Conservation (phyloP, 371 early-diverging fungal species). For the Mucor circinelloides region DNA sequence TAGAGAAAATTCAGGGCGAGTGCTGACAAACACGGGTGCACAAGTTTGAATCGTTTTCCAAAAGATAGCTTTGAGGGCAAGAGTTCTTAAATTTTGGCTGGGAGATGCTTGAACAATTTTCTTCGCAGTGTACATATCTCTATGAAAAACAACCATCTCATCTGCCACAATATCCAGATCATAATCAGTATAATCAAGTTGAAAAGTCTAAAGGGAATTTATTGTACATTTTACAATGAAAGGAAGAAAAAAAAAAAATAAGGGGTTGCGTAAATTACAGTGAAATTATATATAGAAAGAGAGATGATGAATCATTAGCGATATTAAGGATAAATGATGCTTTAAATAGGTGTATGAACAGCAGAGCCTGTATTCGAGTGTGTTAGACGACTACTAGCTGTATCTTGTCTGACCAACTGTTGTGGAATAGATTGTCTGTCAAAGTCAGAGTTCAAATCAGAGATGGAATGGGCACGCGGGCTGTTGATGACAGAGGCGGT, state of each 20-base stretch:
- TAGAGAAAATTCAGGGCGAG: too few species aligned
- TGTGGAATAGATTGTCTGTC: constrained; percentile 1
- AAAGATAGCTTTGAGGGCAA: too few species aligned
- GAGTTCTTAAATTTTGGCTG: too few species aligned
- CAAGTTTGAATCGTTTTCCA: too few species aligned
- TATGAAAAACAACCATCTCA: too few species aligned
- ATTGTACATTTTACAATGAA: not conserved
- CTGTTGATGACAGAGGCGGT: constrained; percentile 16
- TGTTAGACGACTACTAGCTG: not conserved
- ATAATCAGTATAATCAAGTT: too few species aligned
- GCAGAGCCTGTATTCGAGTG: not conserved
- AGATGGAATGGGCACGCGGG: constrained; percentile 1
- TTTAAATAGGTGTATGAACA: constrained; percentile 2
- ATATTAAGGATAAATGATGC: not conserved
- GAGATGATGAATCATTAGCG: not conserved
- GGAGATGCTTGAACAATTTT: too few species aligned
- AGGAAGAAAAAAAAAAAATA: not conserved
- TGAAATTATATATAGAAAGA: not conserved
- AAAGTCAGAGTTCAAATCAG: constrained; percentile 13
- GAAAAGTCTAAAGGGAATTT: not conserved
- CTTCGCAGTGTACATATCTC: too few species aligned
- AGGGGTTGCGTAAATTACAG: not conserved
- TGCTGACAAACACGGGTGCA: too few species aligned
- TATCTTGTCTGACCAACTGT: constrained; percentile 11
- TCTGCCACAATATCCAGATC: too few species aligned